Conservation (phyloP, 805 yeast species). For the Yueomyces sp. region DNA sequence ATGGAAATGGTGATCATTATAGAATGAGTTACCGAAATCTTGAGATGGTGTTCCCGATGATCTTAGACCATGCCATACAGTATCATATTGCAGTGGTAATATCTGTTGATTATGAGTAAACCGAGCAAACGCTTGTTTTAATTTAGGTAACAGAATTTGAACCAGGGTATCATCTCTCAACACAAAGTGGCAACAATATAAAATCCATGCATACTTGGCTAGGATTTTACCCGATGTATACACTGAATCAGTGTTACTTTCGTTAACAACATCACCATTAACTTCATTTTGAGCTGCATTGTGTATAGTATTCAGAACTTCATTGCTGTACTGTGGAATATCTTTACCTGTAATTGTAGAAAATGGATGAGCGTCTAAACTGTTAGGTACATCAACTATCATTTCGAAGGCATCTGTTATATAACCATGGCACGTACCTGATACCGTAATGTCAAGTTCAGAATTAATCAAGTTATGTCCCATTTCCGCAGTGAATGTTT, state of each 20-base stretch:
- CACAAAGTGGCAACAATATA: conserved; percentile 56
- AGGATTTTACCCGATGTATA: conserved; percentile 80
- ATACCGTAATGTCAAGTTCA: conserved; percentile 34
- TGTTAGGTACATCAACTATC: conserved; percentile 31
- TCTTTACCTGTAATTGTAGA: conserved; percentile 21
- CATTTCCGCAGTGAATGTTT: conserved; percentile 27
- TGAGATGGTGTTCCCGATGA: conserved; percentile 31
- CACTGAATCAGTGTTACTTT: conserved; percentile 59
- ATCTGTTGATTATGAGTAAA: conserved; percentile 31
- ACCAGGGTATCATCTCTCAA: conserved; percentile 43
- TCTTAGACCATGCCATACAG: conserved; percentile 43
- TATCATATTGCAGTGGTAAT: conserved; percentile 42
- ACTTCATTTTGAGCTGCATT: conserved; percentile 26
- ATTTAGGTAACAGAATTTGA: conserved; percentile 34
- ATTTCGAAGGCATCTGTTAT: conserved; percentile 29
- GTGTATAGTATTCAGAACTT: conserved; percentile 20
- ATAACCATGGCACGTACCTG: conserved; percentile 35
- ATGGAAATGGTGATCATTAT: conserved; percentile 83
- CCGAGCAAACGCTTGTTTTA: conserved; percentile 34
- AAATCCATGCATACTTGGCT: conserved; percentile 79
- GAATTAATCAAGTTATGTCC: conserved; percentile 7
- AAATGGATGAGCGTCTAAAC: conserved; percentile 34
- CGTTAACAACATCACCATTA: conserved; percentile 28
- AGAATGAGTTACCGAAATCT: conserved; percentile 62
- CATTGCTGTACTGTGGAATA: conserved; percentile 16